These are phyloP conservation scores for Boletales sp. DNA, from an alignment of 768 basidiomycete genomes.

Conservation along the genomic window DNA sequence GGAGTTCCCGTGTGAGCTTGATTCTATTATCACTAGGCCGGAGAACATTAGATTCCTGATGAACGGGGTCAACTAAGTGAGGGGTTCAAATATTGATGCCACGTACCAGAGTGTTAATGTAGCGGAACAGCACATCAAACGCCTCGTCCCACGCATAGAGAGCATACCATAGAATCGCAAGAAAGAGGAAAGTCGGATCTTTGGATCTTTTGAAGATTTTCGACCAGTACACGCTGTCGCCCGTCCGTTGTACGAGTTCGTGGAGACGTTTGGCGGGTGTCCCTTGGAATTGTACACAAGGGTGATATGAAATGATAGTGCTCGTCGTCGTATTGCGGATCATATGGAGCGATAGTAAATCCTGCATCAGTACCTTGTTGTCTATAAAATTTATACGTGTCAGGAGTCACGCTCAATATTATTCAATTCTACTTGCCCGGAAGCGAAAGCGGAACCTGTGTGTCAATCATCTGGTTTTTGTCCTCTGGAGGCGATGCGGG, in stretches of 20 bases:
- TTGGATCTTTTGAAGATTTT: slow-evolving; percentile 25
- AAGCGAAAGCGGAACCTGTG: slow-evolving; percentile 28
- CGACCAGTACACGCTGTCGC: slow-evolving; percentile 35
- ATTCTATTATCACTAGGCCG: slow-evolving; percentile 31
- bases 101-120: slow-evolving; percentile 47
- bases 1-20: slow-evolving; percentile 50
- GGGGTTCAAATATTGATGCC: not conserved
- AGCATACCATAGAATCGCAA: slow-evolving; percentile 53
- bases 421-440: slow-evolving; percentile 8
- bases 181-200: slow-evolving; percentile 32
- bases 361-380: slow-evolving; percentile 24
- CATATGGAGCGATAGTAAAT: slow-evolving; percentile 38
- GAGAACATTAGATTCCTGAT: slow-evolving; percentile 46
- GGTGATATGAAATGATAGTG: slow-evolving; percentile 36
- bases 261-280: slow-evolving; percentile 27
- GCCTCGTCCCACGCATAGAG: slow-evolving; percentile 63
- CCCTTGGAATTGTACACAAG: slow-evolving; percentile 9
- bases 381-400: slow-evolving; percentile 1
- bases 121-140: slow-evolving; percentile 45
- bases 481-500: slow-evolving; percentile 7
- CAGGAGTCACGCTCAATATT: not conserved
- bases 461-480: slow-evolving; percentile 23
- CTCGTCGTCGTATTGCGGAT: slow-evolving; percentile 30
- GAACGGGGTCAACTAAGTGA: not conserved
- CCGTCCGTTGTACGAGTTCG: slow-evolving; percentile 22